Conservation (phyloP, 371 early-diverging fungal species). For the Lichtheimia ornata region DNA sequence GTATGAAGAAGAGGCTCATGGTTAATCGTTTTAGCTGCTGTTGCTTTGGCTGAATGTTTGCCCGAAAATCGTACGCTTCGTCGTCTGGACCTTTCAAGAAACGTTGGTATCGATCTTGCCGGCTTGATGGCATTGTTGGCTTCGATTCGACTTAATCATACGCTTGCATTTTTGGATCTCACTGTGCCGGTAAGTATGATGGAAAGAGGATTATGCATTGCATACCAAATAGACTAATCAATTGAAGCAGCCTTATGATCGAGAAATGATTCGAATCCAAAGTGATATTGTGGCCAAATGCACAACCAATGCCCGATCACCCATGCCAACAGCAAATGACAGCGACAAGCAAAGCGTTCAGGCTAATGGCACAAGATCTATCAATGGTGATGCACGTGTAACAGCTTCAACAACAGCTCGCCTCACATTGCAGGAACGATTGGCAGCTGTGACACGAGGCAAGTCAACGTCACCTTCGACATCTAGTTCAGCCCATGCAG, state of each 20-base stretch:
- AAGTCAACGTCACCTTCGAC: constrained; percentile 9
- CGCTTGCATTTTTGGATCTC: constrained; percentile 72
- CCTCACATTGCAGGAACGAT: constrained; percentile 43
- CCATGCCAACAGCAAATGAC: constrained; percentile 5
- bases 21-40: constrained; percentile 48
- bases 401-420: constrained; percentile 47
- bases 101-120: constrained; percentile 73
- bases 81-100: constrained; percentile 74
- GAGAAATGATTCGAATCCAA: constrained; percentile 66
- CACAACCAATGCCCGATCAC: constrained; percentile 62
- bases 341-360: too few relatives aligned
- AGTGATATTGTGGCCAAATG: constrained; percentile 71
- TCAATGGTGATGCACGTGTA: constrained; percentile 25
- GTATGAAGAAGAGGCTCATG: background rate
- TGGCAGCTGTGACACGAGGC: constrained; percentile 38
- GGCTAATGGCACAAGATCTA: background rate
- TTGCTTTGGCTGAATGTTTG: constrained; percentile 78
- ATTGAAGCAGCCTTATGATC: constrained; percentile 53
- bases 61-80: constrained; percentile 70
- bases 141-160: constrained; percentile 71
- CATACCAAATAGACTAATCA: too few relatives aligned
- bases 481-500: constrained; percentile 10
- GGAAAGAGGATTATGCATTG: too few relatives aligned
- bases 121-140: constrained; percentile 80
- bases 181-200: constrained; percentile 54